These are phyloP conservation scores for Pseudogymnoascus sp. DNA, from an alignment of 2,329 filamentous ascomycete genomes.

Conservation along the genomic window DNA sequence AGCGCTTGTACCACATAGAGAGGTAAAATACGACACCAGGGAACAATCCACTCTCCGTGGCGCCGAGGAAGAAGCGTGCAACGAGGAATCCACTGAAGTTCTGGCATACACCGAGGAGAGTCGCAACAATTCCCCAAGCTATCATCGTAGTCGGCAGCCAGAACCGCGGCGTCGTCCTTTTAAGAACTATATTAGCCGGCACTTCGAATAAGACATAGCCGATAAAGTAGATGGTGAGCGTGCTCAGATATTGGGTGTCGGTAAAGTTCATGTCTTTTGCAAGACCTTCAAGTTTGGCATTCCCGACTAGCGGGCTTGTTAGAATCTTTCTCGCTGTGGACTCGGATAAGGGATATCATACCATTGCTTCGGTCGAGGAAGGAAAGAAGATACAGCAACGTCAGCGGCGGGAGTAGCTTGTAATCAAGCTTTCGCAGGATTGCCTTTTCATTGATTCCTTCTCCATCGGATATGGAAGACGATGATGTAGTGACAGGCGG, in stretches of 20 bases:
- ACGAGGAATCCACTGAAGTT: conserved; percentile 44
- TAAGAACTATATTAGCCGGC: conserved; percentile 55
- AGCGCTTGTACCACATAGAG: conserved; percentile 56
- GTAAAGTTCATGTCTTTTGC: conserved; percentile 44
- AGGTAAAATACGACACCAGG: conserved; percentile 74
- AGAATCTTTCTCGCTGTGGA: background rate
- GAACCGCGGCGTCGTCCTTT: conserved; percentile 47
- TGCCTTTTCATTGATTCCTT: conserved; percentile 43
- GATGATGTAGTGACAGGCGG: background rate
- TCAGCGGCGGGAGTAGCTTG: conserved; percentile 45
- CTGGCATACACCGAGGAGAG: conserved; percentile 41
- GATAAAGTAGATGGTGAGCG: conserved; percentile 58
- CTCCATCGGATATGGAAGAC: background rate
- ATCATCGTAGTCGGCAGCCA: conserved; percentile 52
- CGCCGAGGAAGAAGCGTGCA: conserved; percentile 47
- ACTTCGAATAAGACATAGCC: conserved; percentile 54
- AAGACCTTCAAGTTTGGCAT: conserved; percentile 49
- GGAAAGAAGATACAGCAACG: conserved; percentile 46
- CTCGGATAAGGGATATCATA: conserved; percentile 33
- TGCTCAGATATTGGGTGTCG: conserved; percentile 56
- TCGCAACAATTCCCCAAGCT: conserved; percentile 47
- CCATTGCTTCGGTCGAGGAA: conserved; percentile 52
- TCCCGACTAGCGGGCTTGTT: conserved; percentile 41
- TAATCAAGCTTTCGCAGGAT: conserved; percentile 50
- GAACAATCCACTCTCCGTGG: conserved; percentile 57